A percentile compares a stretch with the other conserved stretches of the same genome.
These are phyloP conservation scores for Elsinoe ampelina DNA, from an alignment of 2,329 filamentous ascomycete species.

Conservation along the genomic window DNA sequence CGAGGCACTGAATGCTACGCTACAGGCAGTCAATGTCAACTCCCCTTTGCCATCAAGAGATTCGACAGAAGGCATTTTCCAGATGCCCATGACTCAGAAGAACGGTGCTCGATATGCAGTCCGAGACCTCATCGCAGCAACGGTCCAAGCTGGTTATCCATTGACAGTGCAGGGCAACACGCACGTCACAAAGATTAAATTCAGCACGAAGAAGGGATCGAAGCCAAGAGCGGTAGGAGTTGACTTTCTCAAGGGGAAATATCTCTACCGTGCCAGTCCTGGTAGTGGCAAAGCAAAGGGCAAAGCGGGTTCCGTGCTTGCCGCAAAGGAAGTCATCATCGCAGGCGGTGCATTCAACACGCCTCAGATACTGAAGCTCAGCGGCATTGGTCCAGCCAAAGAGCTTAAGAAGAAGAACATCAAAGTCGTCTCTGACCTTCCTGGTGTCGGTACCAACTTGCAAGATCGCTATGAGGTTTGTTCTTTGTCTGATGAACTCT, in stretches of 20 bases:
- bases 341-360: conserved; percentile 52
- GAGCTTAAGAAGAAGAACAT: conserved; percentile 49
- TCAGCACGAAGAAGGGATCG: conserved; percentile 48
- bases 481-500: no score
- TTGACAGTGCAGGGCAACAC: conserved; percentile 52
- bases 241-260: conserved; percentile 32
- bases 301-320: conserved; percentile 33
- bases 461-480: conserved; percentile 47
- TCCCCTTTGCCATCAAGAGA: conserved; percentile 35
- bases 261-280: conserved; percentile 33
- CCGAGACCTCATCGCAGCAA: conserved; percentile 46
- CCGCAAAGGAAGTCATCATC: conserved; percentile 38
- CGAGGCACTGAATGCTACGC: conserved; percentile 36
- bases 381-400: conserved; percentile 49
- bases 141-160: conserved; percentile 41
- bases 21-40: conserved; percentile 38
- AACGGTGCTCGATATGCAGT: conserved; percentile 41
- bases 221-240: conserved; percentile 40
- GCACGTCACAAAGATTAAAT: conserved; percentile 56
- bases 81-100: conserved; percentile 50
- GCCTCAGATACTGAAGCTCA: conserved; percentile 56
- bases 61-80: conserved; percentile 41
- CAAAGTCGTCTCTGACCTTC: conserved; percentile 44
- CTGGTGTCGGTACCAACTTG: conserved; percentile 56
- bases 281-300: conserved; percentile 25